Conservation (phyloP, 331 rosid genomes). For the Malus hybrid region DNA sequence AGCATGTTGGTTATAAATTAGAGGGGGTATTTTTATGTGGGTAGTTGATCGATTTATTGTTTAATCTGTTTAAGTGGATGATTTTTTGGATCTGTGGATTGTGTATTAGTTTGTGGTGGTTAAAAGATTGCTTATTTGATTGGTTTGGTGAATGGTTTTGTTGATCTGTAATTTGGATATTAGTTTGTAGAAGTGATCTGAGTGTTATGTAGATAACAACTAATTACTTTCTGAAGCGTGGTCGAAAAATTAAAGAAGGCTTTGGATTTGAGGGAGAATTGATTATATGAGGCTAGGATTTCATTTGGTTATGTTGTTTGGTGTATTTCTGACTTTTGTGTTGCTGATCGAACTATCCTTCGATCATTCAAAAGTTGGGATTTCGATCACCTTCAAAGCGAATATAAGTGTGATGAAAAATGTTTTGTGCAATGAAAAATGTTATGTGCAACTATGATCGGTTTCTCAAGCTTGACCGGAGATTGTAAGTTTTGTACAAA, state of each 20-base stretch:
- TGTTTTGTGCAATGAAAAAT: neutral
- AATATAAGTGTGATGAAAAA: neutral
- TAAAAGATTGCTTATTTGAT: conserved; percentile 3
- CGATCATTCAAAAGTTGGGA: neutral
- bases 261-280: neutral
- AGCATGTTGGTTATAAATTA: neutral
- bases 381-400: neutral
- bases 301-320: neutral
- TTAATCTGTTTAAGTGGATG: neutral
- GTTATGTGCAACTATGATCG: neutral
- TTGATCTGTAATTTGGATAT: conserved; percentile 9
- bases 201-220: neutral
- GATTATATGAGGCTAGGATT: neutral
- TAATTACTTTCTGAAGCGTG: neutral
- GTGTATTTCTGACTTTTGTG: neutral
- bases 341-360: neutral
- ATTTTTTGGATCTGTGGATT: conserved; percentile 13
- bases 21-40: neutral
- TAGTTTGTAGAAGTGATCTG: neutral
- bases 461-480: neutral
- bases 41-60: no score
- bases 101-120: neutral
- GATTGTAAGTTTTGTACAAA: neutral
- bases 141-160: conserved; percentile 1
- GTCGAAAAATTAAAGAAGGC: neutral